Base-by-base conservation (phyloP, 1,284 basidiomycete genomes). In the Exobasidium rhododendri region DNA sequence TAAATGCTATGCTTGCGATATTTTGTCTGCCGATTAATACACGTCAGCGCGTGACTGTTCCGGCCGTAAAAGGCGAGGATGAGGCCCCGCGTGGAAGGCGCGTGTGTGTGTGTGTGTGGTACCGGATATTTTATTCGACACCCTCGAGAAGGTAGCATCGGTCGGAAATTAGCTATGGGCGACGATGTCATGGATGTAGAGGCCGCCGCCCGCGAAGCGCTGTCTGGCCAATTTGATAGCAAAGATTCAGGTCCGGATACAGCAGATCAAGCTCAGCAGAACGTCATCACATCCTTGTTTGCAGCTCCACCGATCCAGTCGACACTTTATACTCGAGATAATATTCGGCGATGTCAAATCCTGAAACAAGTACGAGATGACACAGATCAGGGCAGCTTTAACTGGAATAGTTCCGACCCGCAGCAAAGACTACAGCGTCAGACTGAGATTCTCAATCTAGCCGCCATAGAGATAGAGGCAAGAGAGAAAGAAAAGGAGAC, bases 341-440 rank as follows among this genome's bases (percentile, higher is more conserved):
- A 50, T 13, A 26, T 50, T 24, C 20, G 13, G 13, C 22, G 47
- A 50, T 50, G 28, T 26, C n/a, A 50, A 24, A 28, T 50, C 20
- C 14, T 50, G 24, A 50, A 50, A 26, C 20, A 50, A 28, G 47
- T 26, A 20, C n/a, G 26, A 50, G 47, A 50, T 13, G 28, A 26
- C 4, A 26, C 13, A 28, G 26, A 50, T 13, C 17, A 45, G 17
- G 10, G 44, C 3, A 26, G 13, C 14, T 50, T 50, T 13, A 26
- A 50, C 13, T 50, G 47, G 47, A 26, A 50, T 4, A 50, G 28
- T 50, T 2, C 47, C 22, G 47, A 50, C 4, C 47, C 47, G 22
- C 20, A 20, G 28, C 20, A 5, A 50, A 50, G 47, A 28, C 4
- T 50, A 50, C 20, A 20, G 14, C 14, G 47, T 17, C 47, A 50